Evolutionary conservation across 768 basidiomycete genomes (phyloP).

Genomic region (Leccinum boreale): DNA sequence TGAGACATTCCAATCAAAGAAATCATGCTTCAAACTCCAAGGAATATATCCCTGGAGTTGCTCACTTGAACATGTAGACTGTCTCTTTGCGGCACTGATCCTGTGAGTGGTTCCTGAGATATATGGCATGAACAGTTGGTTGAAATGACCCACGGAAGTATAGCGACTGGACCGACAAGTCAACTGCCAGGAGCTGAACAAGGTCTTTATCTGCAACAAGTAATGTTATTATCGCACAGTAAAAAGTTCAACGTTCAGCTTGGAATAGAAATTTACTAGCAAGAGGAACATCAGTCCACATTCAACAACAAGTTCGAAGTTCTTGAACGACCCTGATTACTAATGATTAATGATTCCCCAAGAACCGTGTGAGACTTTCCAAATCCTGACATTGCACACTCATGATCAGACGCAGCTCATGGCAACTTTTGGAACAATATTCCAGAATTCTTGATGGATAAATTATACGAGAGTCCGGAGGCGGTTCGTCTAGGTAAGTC

Average conservation of each 20-base stretch:
- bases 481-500: no score
- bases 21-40: not conserved
- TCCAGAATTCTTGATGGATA: no score
- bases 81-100: not conserved
- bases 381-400: not conserved
- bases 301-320: no score
- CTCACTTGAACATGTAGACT: not conserved
- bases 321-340: not conserved
- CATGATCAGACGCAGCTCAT: no score
- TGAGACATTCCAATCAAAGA: not conserved
- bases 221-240: not conserved
- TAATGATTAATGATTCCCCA: not conserved
- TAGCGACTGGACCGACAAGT: not conserved
- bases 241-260: not conserved
- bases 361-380: not conserved
- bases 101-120: not conserved
- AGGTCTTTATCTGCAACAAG: not conserved
- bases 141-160: not conserved
- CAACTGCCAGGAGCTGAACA: not conserved
- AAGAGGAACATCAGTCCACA: not conserved
- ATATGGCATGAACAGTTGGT: not conserved
- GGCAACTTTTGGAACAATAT: no score
- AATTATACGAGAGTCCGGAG: no score
- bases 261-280: not conserved
- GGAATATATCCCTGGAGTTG: not conserved